Percentiles rank a stretch among this genome's conserved stretches.
Conservation (phyloP, 495 filamentous ascomycete species). For the Gamarada debralockiae region DNA sequence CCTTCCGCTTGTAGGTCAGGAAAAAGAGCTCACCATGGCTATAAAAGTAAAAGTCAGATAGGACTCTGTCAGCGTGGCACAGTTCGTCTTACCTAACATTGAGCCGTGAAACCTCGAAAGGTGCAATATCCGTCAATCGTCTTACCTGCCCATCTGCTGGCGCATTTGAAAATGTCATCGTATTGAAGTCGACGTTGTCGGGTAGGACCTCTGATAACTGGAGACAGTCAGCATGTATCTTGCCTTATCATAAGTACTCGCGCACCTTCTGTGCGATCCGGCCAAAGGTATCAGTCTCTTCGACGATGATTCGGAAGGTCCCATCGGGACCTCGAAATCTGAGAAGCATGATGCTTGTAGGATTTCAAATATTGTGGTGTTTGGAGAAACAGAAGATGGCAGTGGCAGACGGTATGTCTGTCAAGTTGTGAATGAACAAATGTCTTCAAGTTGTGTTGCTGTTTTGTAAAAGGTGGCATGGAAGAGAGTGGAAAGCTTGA, state of each 20-base stretch:
- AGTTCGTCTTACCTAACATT: conserved; percentile 55
- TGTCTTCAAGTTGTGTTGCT: no score
- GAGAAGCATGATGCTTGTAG: conserved; percentile 52
- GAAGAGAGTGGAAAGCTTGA: not conserved
- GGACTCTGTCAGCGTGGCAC: not conserved
- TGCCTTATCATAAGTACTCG: not conserved
- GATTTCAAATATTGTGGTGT: not conserved
- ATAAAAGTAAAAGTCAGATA: not conserved
- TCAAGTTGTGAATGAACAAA: not conserved
- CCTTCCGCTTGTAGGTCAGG: conserved; percentile 62
- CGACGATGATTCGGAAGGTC: conserved; percentile 61
- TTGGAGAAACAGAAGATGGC: not conserved
- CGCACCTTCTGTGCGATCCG: conserved; percentile 47
- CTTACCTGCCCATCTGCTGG: conserved; percentile 73
- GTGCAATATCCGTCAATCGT: conserved; percentile 59
- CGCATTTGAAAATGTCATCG: conserved; percentile 75
- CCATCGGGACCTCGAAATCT: conserved; percentile 68
- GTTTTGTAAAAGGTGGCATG: not conserved
- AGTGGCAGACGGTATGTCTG: not conserved
- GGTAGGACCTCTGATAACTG: conserved; percentile 23
- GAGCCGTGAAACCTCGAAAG: conserved; percentile 63
- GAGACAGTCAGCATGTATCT: conserved; percentile 8
- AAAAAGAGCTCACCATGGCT: conserved; percentile 93
- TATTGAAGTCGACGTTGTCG: conserved; percentile 62
- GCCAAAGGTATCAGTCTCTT: conserved; percentile 51